Conservation (phyloP, 2,329 filamentous ascomycete species). For the Colletotrichum endophyticum region DNA sequence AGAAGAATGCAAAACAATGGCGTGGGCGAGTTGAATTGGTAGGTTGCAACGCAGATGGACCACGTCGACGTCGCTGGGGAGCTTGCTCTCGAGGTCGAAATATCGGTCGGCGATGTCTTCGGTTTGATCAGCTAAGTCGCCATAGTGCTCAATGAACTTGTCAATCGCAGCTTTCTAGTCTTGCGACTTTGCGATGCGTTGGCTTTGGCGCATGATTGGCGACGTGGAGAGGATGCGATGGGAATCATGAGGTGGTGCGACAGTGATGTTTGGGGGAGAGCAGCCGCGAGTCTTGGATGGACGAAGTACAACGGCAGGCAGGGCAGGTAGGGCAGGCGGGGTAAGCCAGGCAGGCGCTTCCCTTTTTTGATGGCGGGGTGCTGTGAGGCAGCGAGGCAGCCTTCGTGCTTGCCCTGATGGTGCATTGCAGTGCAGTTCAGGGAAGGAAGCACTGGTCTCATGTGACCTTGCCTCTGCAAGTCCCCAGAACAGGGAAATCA, state of each 20-base stretch:
- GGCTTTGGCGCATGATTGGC: neutral
- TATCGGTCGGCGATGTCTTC: neutral
- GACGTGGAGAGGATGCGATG: neutral
- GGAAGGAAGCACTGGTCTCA: neutral
- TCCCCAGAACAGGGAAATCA: too few relatives aligned
- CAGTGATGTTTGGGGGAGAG: neutral
- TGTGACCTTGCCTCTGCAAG: neutral
- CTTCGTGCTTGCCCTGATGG: neutral
- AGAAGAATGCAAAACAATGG: neutral
- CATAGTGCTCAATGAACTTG: neutral
- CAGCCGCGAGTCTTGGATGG: neutral
- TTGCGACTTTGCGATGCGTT: neutral
- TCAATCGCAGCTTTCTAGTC: neutral
- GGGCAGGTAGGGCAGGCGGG: neutral
- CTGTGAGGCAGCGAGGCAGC: neutral
- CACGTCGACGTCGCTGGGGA: neutral
- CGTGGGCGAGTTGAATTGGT: neutral
- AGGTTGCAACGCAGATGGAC: neutral
- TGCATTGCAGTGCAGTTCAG: neutral
- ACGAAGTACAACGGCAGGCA: neutral
- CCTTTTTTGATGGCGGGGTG: neutral
- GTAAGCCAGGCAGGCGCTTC: neutral
- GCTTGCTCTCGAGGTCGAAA: neutral
- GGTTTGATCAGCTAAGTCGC: neutral
- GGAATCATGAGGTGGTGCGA: neutral